Conservation (phyloP, 108 stramenopile genomes). For the Thalassiosira profunda region DNA sequence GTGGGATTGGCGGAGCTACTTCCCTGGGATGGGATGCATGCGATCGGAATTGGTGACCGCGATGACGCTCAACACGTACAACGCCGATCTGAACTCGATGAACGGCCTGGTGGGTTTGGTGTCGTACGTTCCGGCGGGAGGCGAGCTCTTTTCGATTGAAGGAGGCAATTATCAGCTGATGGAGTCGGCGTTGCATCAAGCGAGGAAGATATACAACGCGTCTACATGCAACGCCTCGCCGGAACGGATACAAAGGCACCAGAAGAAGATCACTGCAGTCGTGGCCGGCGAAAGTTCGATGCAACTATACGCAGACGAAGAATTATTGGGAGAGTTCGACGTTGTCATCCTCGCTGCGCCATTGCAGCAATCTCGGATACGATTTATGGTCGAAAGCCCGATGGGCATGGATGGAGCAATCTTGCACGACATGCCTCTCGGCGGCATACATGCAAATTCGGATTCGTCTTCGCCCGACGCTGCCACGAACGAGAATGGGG, state of each 20-base stretch:
- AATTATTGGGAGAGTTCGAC: slow-evolving; percentile 65
- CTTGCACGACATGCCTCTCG: slow-evolving; percentile 73
- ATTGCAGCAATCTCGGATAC: slow-evolving; percentile 59
- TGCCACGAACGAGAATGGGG: slow-evolving; percentile 46
- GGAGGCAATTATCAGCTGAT: slow-evolving; percentile 81
- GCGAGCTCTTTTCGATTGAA: slow-evolving; percentile 51
- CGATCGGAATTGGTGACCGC: slow-evolving; percentile 65
- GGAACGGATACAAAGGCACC: slow-evolving; percentile 26
- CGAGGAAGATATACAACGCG: slow-evolving; percentile 25
- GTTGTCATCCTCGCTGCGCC: slow-evolving; percentile 83
- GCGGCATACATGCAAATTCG: slow-evolving; percentile 41
- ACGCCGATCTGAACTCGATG: slow-evolving; percentile 68
- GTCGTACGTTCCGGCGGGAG: slow-evolving; percentile 54
- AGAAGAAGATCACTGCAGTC: slow-evolving; percentile 29
- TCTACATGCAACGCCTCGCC: slow-evolving; percentile 3
- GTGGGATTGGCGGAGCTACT: slow-evolving; percentile 38
- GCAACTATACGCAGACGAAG: slow-evolving; percentile 45
- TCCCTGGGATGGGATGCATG: slow-evolving; percentile 56
- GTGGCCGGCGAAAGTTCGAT: slow-evolving; percentile 37
- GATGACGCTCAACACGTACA: slow-evolving; percentile 73
- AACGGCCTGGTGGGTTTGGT: slow-evolving; percentile 75
- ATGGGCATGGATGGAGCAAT: slow-evolving; percentile 57
- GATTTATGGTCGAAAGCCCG: slow-evolving; percentile 69
- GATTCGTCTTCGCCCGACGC: slow-evolving; percentile 13
- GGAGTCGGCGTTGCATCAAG: slow-evolving; percentile 68